Percentiles rank a stretch among this genome's conserved stretches.
These are phyloP conservation scores for Cyclotella choctawhatcheeana DNA, from an alignment of 108 stramenopile genomes.

Conservation along the genomic window DNA sequence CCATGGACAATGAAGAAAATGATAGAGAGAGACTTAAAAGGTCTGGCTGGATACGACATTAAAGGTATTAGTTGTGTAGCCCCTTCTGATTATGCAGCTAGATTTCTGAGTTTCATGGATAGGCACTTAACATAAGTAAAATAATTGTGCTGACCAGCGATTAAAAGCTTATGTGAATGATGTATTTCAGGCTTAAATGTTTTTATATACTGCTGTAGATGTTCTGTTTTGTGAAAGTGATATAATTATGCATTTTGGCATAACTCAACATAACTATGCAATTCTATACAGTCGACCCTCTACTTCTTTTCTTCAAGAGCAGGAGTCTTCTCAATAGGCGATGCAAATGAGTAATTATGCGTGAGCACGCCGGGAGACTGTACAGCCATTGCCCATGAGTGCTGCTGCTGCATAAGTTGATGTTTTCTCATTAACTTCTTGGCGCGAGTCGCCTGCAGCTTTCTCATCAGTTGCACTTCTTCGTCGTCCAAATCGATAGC, in stretches of 20 bases:
- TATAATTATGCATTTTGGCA: too few species aligned
- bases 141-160: too few species aligned
- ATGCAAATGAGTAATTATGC: constrained; percentile 7
- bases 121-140: constrained; percentile 62
- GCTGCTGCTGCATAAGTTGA: constrained; percentile 6
- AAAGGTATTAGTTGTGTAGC: constrained; percentile 79
- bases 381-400: neutral
- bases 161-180: neutral
- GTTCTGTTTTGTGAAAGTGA: too few species aligned
- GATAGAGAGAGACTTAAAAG: constrained; percentile 74
- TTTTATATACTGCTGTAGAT: too few species aligned
- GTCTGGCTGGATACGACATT: constrained; percentile 69
- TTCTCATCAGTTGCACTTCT: constrained; percentile 26
- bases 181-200: neutral
- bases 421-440: constrained; percentile 18
- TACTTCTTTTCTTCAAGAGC: neutral
- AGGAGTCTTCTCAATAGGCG: constrained; percentile 13
- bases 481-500: constrained; percentile 32
- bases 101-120: constrained; percentile 81
- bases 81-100: constrained; percentile 72
- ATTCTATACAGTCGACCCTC: neutral
- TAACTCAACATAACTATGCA: neutral
- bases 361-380: constrained; percentile 12
- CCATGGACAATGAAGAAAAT: constrained; percentile 81
- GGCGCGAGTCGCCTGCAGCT: constrained; percentile 23